Conservation (phyloP, 106 monocot genomes). For the Agapanthus africanus region DNA sequence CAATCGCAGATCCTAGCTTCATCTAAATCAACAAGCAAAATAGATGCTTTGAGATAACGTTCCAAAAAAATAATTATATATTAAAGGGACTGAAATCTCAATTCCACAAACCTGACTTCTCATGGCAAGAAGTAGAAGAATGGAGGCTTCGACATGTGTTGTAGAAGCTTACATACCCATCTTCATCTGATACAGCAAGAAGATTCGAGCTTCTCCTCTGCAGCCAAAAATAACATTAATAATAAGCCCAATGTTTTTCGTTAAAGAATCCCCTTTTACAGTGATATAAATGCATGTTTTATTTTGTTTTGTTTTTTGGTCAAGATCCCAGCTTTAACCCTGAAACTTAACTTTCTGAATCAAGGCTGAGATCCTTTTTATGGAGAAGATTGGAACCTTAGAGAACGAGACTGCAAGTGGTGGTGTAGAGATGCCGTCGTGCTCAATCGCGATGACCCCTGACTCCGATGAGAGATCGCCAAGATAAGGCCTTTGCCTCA, state of each 20-base stretch:
- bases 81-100: too few relatives aligned
- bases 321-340: not conserved
- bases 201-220: conserved; percentile 23
- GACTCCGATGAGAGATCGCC: conserved; percentile 49
- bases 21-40: conserved; percentile 25
- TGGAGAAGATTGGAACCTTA: conserved; percentile 46
- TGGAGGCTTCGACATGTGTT: conserved; percentile 49
- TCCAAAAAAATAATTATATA: too few relatives aligned
- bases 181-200: conserved; percentile 88
- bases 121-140: conserved; percentile 26
- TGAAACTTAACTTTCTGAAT: not conserved
- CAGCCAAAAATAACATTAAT: not conserved
- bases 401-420: conserved; percentile 86
- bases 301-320: not conserved
- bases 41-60: too few relatives aligned
- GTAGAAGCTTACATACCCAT: conserved; percentile 77
- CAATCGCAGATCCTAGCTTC: conserved; percentile 62
- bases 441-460: conserved; percentile 54
- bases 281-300: too few relatives aligned
- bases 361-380: not conserved
- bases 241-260: not conserved
- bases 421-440: conserved; percentile 35
- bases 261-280: not conserved
- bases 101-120: conserved; percentile 46
- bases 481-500: conserved; percentile 42